Base-by-base conservation (phyloP, 2,329 filamentous ascomycete species). In the Ambrosiella xylebori region DNA sequence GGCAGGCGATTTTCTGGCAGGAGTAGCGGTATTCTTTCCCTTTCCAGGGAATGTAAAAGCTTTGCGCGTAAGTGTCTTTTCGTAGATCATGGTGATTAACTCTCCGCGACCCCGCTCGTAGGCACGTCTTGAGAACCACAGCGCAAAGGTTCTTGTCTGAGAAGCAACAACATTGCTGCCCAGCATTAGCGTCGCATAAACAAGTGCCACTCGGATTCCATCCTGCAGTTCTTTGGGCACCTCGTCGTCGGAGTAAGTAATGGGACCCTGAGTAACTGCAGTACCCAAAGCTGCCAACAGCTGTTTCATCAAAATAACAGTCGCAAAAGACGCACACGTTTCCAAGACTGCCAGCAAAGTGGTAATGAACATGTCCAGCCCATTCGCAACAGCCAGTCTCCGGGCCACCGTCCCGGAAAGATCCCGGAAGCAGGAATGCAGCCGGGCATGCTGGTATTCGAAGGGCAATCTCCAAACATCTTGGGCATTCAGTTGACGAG, bases 31-130 rank as follows among this genome's bases (percentile, higher is more conserved):
- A 7, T 62, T 55, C 35, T 58, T 49, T 7, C 38, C 50, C 55
- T 65, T 66, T 45, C 67, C 69, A 2, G 67, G 70, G 71, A 60
- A 73, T 65, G 70, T 72, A 55, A 74, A 73, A 1, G 70, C 72
- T 68, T 88, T 88, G 6, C 85, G 72, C 8, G 79, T 78, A 11
- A 88, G 67, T 0, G 84, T 85, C 68, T 91, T 91, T 64, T 88
- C 85, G 64, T 88, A 88, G 11, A 90, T 75, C 79, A 88, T 88
- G 13, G 86, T 90, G 60, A 91, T 85, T 77, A 91, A 68, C 69
- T 95, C 88, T 3, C 89, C 89, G 53, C 89, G 76, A 4, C 85
- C 88, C 59, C 89, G 74, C 68, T 95, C 89, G 64, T 95, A 95
- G 36, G 80, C 80, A 61, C 90, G 81, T 62, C 89, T 79, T n/a